Evolutionary conservation across 2,329 filamentous ascomycete genomes (phyloP).

Genomic region (Sarocladium kiliense): DNA sequence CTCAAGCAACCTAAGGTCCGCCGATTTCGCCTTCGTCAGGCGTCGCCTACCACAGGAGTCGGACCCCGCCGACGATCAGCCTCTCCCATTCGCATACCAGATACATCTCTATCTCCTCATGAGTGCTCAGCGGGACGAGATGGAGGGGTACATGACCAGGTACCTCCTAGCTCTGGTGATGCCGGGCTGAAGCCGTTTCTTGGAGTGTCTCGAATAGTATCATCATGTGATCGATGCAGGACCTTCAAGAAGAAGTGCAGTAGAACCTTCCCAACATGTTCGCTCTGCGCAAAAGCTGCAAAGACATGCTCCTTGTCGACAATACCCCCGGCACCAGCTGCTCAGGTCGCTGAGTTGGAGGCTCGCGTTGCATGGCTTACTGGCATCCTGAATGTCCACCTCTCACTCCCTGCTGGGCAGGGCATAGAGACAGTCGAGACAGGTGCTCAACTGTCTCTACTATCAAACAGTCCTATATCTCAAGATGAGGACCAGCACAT

Average conservation of each 20-base stretch:
- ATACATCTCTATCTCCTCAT: neutral
- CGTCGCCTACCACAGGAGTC: neutral
- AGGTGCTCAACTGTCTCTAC: neutral
- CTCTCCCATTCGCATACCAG: conserved; percentile 12
- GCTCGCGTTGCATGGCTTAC: conserved; percentile 36
- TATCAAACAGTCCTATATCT: neutral
- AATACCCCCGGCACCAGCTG: conserved; percentile 20
- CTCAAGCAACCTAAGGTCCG: conserved; percentile 17
- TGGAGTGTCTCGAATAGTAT: neutral
- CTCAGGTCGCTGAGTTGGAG: conserved; percentile 30
- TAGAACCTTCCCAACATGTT: conserved; percentile 33
- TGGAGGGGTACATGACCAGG: neutral
- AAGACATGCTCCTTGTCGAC: conserved; percentile 32
- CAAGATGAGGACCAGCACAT: no score
- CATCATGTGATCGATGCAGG: conserved; percentile 37
- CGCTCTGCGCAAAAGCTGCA: conserved; percentile 32
- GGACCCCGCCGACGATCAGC: conserved; percentile 16
- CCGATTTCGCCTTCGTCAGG: conserved; percentile 21
- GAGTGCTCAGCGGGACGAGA: neutral
- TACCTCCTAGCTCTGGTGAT: neutral
- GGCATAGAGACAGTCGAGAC: conserved; percentile 12
- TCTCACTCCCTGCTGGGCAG: conserved; percentile 12
- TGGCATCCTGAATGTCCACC: conserved; percentile 28
- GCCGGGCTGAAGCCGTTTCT: neutral
- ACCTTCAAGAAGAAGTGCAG: conserved; percentile 42